These are phyloP conservation scores for Colletotrichum eleusines DNA, from an alignment of 2,329 filamentous ascomycete genomes.

Conservation along the genomic window DNA sequence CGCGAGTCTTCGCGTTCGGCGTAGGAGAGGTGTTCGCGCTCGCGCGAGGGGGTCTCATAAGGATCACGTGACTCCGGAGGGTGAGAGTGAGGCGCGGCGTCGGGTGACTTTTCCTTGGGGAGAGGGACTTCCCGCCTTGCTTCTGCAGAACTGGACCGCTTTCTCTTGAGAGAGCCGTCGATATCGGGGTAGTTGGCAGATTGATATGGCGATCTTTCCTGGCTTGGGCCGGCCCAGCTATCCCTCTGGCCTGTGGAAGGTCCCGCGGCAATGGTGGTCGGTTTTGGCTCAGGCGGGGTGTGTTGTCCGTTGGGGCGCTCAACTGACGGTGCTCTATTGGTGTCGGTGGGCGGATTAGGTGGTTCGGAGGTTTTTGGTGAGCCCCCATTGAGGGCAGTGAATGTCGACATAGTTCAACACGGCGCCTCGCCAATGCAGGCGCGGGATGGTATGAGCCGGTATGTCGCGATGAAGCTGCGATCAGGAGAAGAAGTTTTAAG, in stretches of 20 bases:
- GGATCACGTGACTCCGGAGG: slow-evolving; percentile 56
- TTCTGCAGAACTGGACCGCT: slow-evolving; percentile 75
- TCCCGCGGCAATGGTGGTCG: slow-evolving; percentile 45
- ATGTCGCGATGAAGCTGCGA: slow-evolving; percentile 23
- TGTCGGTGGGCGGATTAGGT: slow-evolving; percentile 49
- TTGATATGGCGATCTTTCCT: slow-evolving; percentile 58
- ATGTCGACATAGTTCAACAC: slow-evolving; percentile 60
- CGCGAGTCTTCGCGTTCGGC: slow-evolving; percentile 56
- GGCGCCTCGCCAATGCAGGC: slow-evolving; percentile 41
- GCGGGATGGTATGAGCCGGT: slow-evolving; percentile 8
- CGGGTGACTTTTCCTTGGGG: slow-evolving; percentile 52
- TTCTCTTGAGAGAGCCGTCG: slow-evolving; percentile 72
- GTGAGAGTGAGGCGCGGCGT: slow-evolving; percentile 48
- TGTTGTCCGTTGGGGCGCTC: slow-evolving; percentile 49
- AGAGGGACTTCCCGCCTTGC: slow-evolving; percentile 52
- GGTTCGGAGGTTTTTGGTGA: slow-evolving; percentile 59
- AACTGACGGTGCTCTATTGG: slow-evolving; percentile 50
- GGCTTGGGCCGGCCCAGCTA: slow-evolving; percentile 55
- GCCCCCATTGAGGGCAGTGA: slow-evolving; percentile 64
- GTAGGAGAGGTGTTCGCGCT: slow-evolving; percentile 55
- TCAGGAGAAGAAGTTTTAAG: neutral
- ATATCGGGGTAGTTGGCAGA: slow-evolving; percentile 56
- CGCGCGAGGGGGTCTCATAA: slow-evolving; percentile 58
- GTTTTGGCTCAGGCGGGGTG: slow-evolving; percentile 43
- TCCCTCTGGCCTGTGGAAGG: slow-evolving; percentile 52